Percentiles rank a stretch among this genome's conserved stretches.
Conservation (phyloP, 495 filamentous ascomycete genomes). For the Annulohypoxylon maeteangense region DNA sequence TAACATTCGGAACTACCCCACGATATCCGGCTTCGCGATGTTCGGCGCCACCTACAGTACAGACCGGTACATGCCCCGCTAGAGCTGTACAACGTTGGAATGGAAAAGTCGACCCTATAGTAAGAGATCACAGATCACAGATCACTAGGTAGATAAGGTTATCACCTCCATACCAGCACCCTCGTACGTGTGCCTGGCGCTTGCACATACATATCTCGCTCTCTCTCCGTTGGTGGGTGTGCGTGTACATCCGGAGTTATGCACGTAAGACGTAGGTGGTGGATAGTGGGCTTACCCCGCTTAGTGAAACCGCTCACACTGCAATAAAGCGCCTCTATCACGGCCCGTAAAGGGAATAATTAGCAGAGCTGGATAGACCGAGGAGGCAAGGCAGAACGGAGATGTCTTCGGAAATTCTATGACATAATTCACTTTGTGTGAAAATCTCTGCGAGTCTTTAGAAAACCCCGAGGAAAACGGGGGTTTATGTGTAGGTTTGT, state of each 20-base stretch:
- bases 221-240: not conserved
- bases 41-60: not conserved
- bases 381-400: not conserved
- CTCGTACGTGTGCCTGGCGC: not conserved
- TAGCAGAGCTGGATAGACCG: not conserved
- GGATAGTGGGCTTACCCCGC: slow-evolving; percentile 3
- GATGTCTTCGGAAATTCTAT: not conserved
- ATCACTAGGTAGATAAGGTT: not conserved
- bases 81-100: not conserved
- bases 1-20: slow-evolving; percentile 2
- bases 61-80: too few relatives aligned
- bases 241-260: not conserved
- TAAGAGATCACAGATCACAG: not conserved
- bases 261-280: not conserved
- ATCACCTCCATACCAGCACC: not conserved
- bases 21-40: not conserved
- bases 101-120: not conserved
- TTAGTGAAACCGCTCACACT: not conserved
- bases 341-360: not conserved
- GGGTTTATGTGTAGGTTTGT: not conserved
- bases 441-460: too few relatives aligned
- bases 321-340: not conserved
- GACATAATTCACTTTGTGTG: too few relatives aligned
- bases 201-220: too few relatives aligned
- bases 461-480: not conserved